Evolutionary conservation across 2,329 filamentous ascomycete species (phyloP), one percentile per base, ranked within the genome.

Genomic region (Aquanectria penicillioides): DNA sequence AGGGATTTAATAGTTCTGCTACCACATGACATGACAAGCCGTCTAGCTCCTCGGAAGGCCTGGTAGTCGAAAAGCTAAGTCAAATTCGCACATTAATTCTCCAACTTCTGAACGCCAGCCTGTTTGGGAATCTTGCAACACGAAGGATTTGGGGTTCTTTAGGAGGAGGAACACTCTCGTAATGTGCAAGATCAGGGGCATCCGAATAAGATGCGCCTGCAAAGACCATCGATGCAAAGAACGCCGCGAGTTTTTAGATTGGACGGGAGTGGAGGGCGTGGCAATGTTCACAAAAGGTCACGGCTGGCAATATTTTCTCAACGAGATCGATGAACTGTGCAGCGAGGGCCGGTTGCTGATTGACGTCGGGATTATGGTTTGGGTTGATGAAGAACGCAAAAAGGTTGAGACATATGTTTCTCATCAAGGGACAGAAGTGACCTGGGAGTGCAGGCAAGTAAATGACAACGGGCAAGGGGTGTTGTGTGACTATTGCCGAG

Each of bases 131-230:
- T n/a, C n/a, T n/a, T n/a, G n/a, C n/a, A n/a, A n/a, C n/a, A n/a
- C n/a, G n/a, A n/a, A n/a, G n/a, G n/a, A n/a, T n/a, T n/a, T n/a
- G n/a, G n/a, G n/a, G n/a, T n/a, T n/a, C n/a, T n/a, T n/a, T n/a
- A n/a, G n/a, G n/a, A n/a, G n/a, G n/a, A n/a, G n/a, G n/a, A n/a
- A n/a, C n/a, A n/a, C n/a, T n/a, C n/a, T n/a, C n/a, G 25, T 29
- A 22, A 62, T 62, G 46, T 62, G 55, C 36, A 59, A 56, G 31
- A 34, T 59, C 28, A 62, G 22, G 37, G 44, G 55, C 3, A 22
- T 59, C 11, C 34, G 59, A 2, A 51, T 33, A 18, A 9, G 31
- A 7, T 59, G 59, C 29, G 50, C 50, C 33, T 62, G 59, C 36
- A 55, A 55, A 40, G 50, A 59, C 31, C 11, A 18, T 8, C 44